A percentile compares a stretch with the other conserved stretches of the same genome.
These are phyloP conservation scores for Alternaria novae-zelandiae DNA, from an alignment of 2,329 filamentous ascomycete genomes.

Conservation along the genomic window DNA sequence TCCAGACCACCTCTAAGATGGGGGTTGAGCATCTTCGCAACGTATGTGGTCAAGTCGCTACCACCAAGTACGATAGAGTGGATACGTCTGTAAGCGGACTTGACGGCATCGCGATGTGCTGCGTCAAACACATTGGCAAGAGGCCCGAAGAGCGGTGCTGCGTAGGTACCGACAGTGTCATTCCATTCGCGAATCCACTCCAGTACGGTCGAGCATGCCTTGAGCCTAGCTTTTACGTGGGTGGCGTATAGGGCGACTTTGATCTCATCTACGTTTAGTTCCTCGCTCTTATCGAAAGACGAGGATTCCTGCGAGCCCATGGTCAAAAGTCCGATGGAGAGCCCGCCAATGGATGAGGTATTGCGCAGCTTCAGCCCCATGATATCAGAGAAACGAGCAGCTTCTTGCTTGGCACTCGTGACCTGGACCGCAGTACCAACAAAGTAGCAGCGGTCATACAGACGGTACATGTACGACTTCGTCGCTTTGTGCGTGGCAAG, in stretches of 20 bases:
- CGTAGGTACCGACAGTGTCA: conserved; percentile 29
- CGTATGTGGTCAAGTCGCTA: conserved; percentile 26
- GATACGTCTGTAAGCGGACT: conserved; percentile 28
- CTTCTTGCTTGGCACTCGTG: neutral
- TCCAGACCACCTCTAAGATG: neutral
- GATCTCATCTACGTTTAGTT: conserved; percentile 12
- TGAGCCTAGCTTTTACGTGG: conserved; percentile 30
- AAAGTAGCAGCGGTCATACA: conserved; percentile 31
- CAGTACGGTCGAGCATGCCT: conserved; percentile 23
- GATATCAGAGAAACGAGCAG: conserved; percentile 19
- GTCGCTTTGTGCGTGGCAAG: conserved; percentile 26
- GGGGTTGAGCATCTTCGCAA: conserved; percentile 20
- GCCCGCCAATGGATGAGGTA: neutral
- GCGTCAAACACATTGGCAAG: conserved; percentile 34
- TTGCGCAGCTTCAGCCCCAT: conserved; percentile 23
- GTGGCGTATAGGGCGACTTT: conserved; percentile 25
- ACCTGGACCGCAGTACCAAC: conserved; percentile 26
- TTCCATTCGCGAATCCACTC: conserved; percentile 42
- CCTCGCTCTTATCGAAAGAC: neutral
- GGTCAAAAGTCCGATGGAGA: conserved; percentile 24
- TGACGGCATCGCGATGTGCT: conserved; percentile 31
- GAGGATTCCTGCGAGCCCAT: neutral
- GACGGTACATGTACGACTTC: conserved; percentile 27
- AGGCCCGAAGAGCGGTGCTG: conserved; percentile 35
- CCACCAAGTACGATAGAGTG: conserved; percentile 30